Evolutionary conservation across 306 rosid genomes (phyloP), one percentile per base, ranked within the genome.

Genomic region (Canavalia gladiata): DNA sequence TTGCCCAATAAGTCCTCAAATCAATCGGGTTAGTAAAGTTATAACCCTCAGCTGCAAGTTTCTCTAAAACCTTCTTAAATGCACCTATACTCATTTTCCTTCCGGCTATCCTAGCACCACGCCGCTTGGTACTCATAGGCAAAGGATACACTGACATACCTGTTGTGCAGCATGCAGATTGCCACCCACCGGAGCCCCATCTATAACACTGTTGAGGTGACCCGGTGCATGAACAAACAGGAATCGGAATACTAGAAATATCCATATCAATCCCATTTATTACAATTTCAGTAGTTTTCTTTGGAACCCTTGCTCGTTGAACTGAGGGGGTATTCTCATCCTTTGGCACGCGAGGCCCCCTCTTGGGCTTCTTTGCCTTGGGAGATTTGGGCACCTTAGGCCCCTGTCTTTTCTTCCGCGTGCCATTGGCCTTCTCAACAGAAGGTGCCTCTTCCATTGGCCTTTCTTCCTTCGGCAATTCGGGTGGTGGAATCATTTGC

Each of bases 111-210:
- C 99, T 90, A 2, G 98, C 97, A 46, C 99, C 99, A 2, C 99
- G 94, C 31, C 98, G 87, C 87, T 95, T 95, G 18, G 97, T 91
- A 82, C 98, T 95, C 98, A 93, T 93, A 43, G 98, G 99, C 90
- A 95, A 86, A 77, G 99, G 99, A 88, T 93, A 92, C 31, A 86
- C 70, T 0, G 98, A 95, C 79, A 95, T 86, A 49, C 86, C 94
- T 25, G 98, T 95, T 34, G 98, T 95, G 75, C 98, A 95, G 73
- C 99, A 95, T 30, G 99, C 96, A 49, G 98, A 95, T 69, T 95
- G 99, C 99, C 99, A 95, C 11, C 99, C 98, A n/a, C 99, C 99
- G 62, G 95, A 93, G 3, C 99, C 99, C 99, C 99, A 95, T 67
- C 96, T 85, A 52, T 95, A 95, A 81, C 99, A 93, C 66, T 95